These are phyloP conservation scores for Umbelopsis vinacea DNA, from an alignment of 192 early-diverging fungal species.

Conservation along the genomic window DNA sequence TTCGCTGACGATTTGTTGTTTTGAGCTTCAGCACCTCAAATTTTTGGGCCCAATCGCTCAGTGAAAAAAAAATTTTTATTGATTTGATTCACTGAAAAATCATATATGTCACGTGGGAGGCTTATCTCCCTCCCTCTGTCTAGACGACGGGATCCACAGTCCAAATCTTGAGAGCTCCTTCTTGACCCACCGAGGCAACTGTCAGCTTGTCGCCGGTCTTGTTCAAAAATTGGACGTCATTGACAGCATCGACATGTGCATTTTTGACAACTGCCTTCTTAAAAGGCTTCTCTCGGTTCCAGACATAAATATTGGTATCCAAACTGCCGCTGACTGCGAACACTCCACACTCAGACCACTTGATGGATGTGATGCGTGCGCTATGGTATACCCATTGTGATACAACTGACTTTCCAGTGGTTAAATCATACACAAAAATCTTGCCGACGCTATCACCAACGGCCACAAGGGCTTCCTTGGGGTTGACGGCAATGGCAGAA, in stretches of 20 bases:
- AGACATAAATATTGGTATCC: conserved; percentile 92
- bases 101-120: conserved; percentile 14
- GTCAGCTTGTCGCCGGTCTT: conserved; percentile 45
- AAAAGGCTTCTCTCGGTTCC: conserved; percentile 81
- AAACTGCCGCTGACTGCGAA: conserved; percentile 82
- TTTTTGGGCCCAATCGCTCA: neutral
- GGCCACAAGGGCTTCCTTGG: conserved; percentile 75
- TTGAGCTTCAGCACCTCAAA: neutral
- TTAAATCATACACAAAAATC: conserved; percentile 73
- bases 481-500: conserved; percentile 80
- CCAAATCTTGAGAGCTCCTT: conserved; percentile 84
- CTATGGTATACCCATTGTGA: conserved; percentile 90
- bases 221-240: conserved; percentile 72
- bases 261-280: conserved; percentile 74
- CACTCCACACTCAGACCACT: conserved; percentile 77
- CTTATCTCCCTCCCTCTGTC: neutral
- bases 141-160: conserved; percentile 35
- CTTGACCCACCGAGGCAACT: conserved; percentile 78
- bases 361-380: conserved; percentile 79
- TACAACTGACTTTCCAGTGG: conserved; percentile 51
- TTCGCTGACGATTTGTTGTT: conserved; percentile 13
- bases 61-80: conserved; percentile 25
- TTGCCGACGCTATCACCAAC: conserved; percentile 82
- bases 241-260: conserved; percentile 83
- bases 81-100: conserved; percentile 1